These are phyloP conservation scores for Aegilops sharonensis DNA, from an alignment of 176 grass and related monocot genomes.

Conservation along the genomic window DNA sequence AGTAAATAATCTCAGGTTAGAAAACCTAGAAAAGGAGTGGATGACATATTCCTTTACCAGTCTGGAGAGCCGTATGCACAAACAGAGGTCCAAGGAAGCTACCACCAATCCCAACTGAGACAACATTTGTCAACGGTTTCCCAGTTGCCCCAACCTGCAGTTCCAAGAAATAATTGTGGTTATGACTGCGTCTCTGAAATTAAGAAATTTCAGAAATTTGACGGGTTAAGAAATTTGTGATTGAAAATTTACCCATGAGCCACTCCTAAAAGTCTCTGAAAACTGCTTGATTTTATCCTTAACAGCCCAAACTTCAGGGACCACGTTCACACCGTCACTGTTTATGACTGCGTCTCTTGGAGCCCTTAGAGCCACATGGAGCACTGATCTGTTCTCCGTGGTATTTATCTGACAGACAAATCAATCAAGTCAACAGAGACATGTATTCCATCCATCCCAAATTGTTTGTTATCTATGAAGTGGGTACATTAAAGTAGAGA, in stretches of 20 bases:
- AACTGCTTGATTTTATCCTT: conserved; percentile 97
- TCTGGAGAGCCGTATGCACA: conserved; percentile 82
- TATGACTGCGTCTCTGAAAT: too few relatives aligned
- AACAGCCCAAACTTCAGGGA: conserved; percentile 85
- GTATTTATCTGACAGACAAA: conserved; percentile 74
- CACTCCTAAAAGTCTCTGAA: conserved; percentile 80
- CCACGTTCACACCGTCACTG: conserved; percentile 74
- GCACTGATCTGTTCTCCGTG: conserved; percentile 88
- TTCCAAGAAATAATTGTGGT: background rate
- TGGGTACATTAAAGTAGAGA: too few relatives aligned
- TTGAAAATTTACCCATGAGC: conserved; percentile 68
- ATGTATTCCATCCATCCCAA: background rate
- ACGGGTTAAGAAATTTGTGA: background rate
- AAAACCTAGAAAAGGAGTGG: background rate
- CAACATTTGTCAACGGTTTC: conserved; percentile 75
- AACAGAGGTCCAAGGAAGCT: conserved; percentile 96
- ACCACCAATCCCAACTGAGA: conserved; percentile 92
- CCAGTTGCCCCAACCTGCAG: conserved; percentile 87
- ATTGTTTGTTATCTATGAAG: too few relatives aligned
- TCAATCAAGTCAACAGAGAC: conserved; percentile 1
- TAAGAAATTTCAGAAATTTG: too few relatives aligned
- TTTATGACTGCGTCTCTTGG: conserved; percentile 70
- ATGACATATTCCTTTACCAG: conserved; percentile 45
- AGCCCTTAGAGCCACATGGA: conserved; percentile 83
- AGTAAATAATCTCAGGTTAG: background rate